phyloP scores from a whole-genome alignment of 1,139 yeast species.

The Magnusiomyces ingens region DNA sequence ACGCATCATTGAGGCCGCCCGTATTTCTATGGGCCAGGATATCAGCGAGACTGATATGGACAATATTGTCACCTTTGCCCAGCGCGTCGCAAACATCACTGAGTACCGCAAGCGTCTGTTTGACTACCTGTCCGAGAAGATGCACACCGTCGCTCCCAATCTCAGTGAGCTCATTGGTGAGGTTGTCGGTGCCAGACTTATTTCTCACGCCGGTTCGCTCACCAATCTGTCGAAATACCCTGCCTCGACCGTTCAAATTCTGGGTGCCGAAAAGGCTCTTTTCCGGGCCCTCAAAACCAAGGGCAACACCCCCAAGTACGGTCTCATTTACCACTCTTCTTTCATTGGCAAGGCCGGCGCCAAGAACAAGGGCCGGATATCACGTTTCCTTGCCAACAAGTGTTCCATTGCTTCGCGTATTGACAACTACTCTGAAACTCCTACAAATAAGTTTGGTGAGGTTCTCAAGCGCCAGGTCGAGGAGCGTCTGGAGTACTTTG shows the following conservation, averaged over 20 bases:
- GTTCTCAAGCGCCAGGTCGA: constrained; percentile 94
- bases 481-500: constrained; percentile 93
- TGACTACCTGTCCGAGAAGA: constrained; percentile 81
- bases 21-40: constrained; percentile 98
- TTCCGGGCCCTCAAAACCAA: constrained; percentile 98
- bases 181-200: constrained; percentile 95
- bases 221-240: constrained; percentile 95
- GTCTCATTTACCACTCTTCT: constrained; percentile 93
- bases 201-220: constrained; percentile 95
- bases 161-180: constrained; percentile 94
- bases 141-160: constrained; percentile 98
- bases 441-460: constrained; percentile 72
- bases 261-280: constrained; percentile 99
- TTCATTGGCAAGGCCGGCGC: constrained; percentile 95
- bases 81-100: constrained; percentile 89
- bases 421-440: constrained; percentile 68
- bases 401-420: constrained; percentile 98
- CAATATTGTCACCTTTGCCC: constrained; percentile 84
- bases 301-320: constrained; percentile 98
- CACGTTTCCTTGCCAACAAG: constrained; percentile 96
- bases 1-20: constrained; percentile 89
- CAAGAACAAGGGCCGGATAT: constrained; percentile 97
- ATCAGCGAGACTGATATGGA: constrained; percentile 81
- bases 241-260: constrained; percentile 95
- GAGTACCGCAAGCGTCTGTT: constrained; percentile 92